Evolutionary conservation across 2,329 filamentous ascomycete species (phyloP), one percentile per base, ranked within the genome.

Genomic region (Colletotrichum sp.): DNA sequence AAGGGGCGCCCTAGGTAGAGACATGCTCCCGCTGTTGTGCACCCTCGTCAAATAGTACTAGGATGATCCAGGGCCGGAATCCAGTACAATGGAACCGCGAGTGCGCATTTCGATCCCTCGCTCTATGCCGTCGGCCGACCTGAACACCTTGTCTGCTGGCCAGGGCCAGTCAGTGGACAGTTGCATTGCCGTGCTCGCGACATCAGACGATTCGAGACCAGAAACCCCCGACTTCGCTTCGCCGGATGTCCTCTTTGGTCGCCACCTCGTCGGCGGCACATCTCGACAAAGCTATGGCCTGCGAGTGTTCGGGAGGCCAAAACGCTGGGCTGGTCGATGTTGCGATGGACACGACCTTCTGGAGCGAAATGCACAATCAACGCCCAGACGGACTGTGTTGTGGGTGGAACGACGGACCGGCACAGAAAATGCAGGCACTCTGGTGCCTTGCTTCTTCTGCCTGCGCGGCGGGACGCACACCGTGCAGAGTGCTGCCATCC

Each of bases 161-260:
- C 22, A 32, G 48, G 69, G 36, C 19, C 59, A 74, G 57, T 3
- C 16, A 12, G 30, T 48, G 59, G 22, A 15, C 27, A 48, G 64
- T 30, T 64, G 19, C 34, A 39, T 63, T 48, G 22, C 64, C 48
- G 19, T 68, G 57, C 25, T 28, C 22, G 32, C 28, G 34, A 69
- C 44, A 65, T 65, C 65, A 64, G 74, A 69, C 60, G 16, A 69
- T 34, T 68, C 48, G 59, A 65, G 74, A 73, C 60, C 34, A 52
- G 16, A 48, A 64, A 28, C 19, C 30, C 22, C 34, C 34, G 36
- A 52, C 15, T 5, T 32, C n/a, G 13, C 7, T 59, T 65, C 55
- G 11, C 7, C 12, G 32, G 30, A 7, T 44, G 19, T 22, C 27
- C 28, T 22, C 11, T 30, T 27, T 66, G 27, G 32, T 34, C 59